Percentiles rank a stretch among this genome's conserved stretches.
phyloP scores from a whole-genome alignment of 768 basidiomycete species.

The Daedaleopsis nitida region DNA sequence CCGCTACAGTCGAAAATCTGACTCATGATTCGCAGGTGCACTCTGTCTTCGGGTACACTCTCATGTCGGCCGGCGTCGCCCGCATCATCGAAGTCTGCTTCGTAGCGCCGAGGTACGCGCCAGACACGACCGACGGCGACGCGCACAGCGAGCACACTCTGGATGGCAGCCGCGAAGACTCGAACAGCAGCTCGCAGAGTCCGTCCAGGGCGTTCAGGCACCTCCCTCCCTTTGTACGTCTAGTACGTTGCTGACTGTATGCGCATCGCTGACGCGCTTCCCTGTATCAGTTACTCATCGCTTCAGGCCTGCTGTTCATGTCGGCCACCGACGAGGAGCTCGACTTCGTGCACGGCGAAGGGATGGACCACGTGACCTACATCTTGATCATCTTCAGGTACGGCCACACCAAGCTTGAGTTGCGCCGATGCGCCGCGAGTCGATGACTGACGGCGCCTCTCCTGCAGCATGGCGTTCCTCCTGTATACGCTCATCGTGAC shows the following conservation, averaged over 20 bases:
- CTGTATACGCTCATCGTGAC: conserved; percentile 73
- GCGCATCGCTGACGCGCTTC: background rate
- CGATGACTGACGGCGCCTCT: too few species aligned
- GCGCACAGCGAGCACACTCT: conserved; percentile 69
- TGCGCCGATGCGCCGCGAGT: background rate
- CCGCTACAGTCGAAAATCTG: background rate
- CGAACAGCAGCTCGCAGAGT: conserved; percentile 27
- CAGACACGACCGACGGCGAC: conserved; percentile 47
- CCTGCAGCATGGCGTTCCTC: conserved; percentile 67
- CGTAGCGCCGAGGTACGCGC: conserved; percentile 46
- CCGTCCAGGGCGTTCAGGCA: conserved; percentile 74
- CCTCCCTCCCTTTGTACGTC: conserved; percentile 84
- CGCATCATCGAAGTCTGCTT: conserved; percentile 88
- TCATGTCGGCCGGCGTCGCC: conserved; percentile 80
- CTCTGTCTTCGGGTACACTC: conserved; percentile 77
- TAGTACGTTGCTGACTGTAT: conserved; percentile 5
- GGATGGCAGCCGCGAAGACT: conserved; percentile 37
- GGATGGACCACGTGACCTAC: conserved; percentile 93
- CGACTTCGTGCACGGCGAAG: conserved; percentile 61
- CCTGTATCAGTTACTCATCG: conserved; percentile 58
- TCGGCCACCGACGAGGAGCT: conserved; percentile 93
- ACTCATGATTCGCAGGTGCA: conserved; percentile 58
- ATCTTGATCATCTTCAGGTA: conserved; percentile 82
- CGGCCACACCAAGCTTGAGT: conserved; percentile 15
- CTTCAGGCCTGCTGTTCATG: conserved; percentile 84